Conservation (phyloP, 306 rosid species). For the Echinosophora koreensis region DNA sequence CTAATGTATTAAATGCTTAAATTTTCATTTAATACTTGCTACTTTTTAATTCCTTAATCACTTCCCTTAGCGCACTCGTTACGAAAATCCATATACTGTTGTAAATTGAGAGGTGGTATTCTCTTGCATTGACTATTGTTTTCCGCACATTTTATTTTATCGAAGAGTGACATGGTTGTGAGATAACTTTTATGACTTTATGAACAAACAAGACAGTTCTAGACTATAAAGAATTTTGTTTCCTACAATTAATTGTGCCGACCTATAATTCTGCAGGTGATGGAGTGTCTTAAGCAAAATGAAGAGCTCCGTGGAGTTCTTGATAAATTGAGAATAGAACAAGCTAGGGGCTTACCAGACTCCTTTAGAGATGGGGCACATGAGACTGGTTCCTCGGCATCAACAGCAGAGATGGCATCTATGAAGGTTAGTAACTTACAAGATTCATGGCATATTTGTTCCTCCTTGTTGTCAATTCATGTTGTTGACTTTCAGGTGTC, state of each 20-base stretch:
- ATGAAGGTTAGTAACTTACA: conserved; percentile 70
- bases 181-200: too few species aligned
- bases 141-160: conserved; percentile 4
- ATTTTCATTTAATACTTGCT: background rate
- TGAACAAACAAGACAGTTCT: too few species aligned
- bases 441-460: conserved; percentile 5
- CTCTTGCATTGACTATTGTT: conserved; percentile 12
- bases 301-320: conserved; percentile 83
- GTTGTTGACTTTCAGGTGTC: conserved; percentile 19
- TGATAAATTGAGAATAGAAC: conserved; percentile 76
- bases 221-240: too few species aligned
- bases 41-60: background rate
- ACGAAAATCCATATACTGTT: background rate
- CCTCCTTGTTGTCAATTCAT: conserved; percentile 33
- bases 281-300: conserved; percentile 89
- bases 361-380: conserved; percentile 50
- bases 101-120: conserved; percentile 10
- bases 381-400: conserved; percentile 52
- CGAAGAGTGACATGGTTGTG: background rate
- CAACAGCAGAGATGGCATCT: conserved; percentile 68
- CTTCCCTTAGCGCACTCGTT: background rate
- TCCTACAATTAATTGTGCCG: too few species aligned
- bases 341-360: conserved; percentile 58
- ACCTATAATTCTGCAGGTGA: conserved; percentile 67
- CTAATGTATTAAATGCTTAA: background rate